A percentile compares a stretch with the other conserved stretches of the same genome.
phyloP scores from a whole-genome alignment of 164 flowering plant species.

The Tetrastigma voinierianum region DNA sequence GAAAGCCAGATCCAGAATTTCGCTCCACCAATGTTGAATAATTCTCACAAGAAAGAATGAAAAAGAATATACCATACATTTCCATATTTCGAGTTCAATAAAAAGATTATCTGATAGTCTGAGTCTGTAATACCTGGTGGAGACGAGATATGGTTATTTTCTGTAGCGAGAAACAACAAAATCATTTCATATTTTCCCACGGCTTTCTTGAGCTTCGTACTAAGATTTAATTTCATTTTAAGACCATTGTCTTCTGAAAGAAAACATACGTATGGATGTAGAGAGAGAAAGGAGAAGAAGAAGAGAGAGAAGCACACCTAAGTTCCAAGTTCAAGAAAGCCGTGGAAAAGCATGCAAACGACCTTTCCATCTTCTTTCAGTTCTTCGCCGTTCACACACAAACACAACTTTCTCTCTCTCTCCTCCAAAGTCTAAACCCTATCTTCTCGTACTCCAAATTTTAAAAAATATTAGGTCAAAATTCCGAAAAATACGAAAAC shows the following conservation, averaged over 20 bases:
- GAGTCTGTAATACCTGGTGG: too few relatives aligned
- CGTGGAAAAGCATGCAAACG: slow-evolving; percentile 46
- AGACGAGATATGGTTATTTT: too few relatives aligned
- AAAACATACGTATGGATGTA: background rate
- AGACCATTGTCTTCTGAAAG: too few relatives aligned
- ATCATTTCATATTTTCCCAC: slow-evolving; percentile 20
- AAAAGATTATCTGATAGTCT: too few relatives aligned
- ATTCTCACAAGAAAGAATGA: too few relatives aligned
- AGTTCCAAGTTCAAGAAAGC: slow-evolving; percentile 51
- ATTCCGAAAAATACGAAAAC: background rate
- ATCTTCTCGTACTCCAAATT: slow-evolving; percentile 1
- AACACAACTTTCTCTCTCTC: background rate
- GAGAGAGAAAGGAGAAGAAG: background rate
- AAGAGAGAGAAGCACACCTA: slow-evolving; percentile 10
- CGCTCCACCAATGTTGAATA: too few relatives aligned
- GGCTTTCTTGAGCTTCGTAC: slow-evolving; percentile 25
- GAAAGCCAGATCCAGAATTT: too few relatives aligned
- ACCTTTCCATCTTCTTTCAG: slow-evolving; percentile 5
- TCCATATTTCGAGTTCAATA: too few relatives aligned
- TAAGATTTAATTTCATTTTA: background rate
- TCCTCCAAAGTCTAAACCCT: background rate
- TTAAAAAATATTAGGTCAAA: background rate
- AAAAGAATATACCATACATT: too few relatives aligned
- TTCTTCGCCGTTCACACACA: background rate
- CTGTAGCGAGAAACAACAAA: background rate